Percentiles rank a stretch among this genome's conserved stretches.
phyloP scores from a whole-genome alignment of 2,329 filamentous ascomycete species.

The Nemania abortiva region DNA sequence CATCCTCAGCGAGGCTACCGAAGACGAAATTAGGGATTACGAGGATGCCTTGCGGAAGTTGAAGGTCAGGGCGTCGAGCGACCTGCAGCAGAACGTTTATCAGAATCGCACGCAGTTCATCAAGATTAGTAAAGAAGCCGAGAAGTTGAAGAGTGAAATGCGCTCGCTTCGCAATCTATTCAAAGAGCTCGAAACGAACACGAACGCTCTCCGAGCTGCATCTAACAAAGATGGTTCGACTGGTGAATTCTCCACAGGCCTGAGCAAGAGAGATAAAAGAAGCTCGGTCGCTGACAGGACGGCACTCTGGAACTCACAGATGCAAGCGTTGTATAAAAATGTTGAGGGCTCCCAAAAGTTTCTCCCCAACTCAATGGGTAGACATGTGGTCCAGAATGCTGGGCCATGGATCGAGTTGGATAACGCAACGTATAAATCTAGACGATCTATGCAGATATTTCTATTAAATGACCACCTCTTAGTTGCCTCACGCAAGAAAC shows the following conservation, averaged over 20 bases:
- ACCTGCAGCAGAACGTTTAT: constrained; percentile 94
- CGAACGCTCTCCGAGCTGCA: constrained; percentile 71
- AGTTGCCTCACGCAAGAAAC: constrained; percentile 92
- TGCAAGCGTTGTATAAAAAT: constrained; percentile 91
- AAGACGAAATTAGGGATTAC: constrained; percentile 86
- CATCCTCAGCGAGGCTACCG: constrained; percentile 84
- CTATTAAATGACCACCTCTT: constrained; percentile 94
- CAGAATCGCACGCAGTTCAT: constrained; percentile 99
- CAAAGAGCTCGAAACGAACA: constrained; percentile 88
- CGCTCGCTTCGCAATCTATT: constrained; percentile 88
- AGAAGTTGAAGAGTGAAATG: constrained; percentile 98
- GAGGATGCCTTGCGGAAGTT: constrained; percentile 80
- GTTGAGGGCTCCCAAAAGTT: constrained; percentile 99
- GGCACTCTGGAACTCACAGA: constrained; percentile 75
- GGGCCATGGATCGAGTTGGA: constrained; percentile 96
- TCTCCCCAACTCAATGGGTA: constrained; percentile 87
- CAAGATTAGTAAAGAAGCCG: constrained; percentile 98
- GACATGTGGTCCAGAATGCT: constrained; percentile 93
- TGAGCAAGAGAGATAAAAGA: constrained; percentile 82
- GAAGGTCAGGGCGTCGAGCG: constrained; percentile 81
- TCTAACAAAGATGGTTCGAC: constrained; percentile 66
- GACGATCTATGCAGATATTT: constrained; percentile 89
- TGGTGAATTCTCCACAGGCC: constrained; percentile 64
- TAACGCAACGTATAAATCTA: constrained; percentile 95
- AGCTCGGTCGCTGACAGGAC: constrained; percentile 84